Conservation (phyloP, 2,329 filamentous ascomycete species). For the Aspergillus tanneri region DNA sequence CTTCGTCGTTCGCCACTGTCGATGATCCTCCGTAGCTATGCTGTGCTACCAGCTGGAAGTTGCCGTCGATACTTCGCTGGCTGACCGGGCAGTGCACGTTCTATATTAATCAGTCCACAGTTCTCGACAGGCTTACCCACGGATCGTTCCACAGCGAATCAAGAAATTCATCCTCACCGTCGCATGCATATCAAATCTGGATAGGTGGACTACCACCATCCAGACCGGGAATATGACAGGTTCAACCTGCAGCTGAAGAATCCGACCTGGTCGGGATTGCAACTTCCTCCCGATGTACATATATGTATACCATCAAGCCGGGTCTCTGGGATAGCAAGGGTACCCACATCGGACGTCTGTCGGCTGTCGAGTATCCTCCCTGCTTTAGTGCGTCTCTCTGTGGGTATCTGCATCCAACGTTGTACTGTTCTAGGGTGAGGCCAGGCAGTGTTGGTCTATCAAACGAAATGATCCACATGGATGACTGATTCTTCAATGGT, state of each 20-base stretch:
- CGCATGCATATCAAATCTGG: background rate
- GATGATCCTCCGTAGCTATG: too few species aligned
- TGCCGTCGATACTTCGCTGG: too few species aligned
- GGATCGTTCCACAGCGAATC: too few species aligned
- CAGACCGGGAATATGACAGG: background rate
- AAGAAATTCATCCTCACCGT: too few species aligned
- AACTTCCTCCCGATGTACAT: background rate
- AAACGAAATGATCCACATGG: too few species aligned
- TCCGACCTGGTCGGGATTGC: background rate
- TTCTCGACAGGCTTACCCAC: too few species aligned
- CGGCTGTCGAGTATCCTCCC: background rate
- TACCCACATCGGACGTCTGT: background rate
- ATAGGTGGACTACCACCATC: background rate
- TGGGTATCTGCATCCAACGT: background rate
- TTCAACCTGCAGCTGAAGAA: background rate
- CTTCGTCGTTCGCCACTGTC: conserved; percentile 4
- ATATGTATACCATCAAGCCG: background rate
- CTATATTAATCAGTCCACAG: too few species aligned
- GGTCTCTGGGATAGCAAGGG: background rate
- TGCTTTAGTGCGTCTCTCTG: background rate
- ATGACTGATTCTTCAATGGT: too few species aligned
- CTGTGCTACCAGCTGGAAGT: too few species aligned
- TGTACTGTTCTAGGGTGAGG: too few species aligned
- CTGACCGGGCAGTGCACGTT: too few species aligned
- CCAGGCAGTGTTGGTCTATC: too few species aligned